Evolutionary conservation across 1,139 yeast genomes (phyloP), one percentile per base, ranked within the genome.

Genomic region (Kodamaea plutei): DNA sequence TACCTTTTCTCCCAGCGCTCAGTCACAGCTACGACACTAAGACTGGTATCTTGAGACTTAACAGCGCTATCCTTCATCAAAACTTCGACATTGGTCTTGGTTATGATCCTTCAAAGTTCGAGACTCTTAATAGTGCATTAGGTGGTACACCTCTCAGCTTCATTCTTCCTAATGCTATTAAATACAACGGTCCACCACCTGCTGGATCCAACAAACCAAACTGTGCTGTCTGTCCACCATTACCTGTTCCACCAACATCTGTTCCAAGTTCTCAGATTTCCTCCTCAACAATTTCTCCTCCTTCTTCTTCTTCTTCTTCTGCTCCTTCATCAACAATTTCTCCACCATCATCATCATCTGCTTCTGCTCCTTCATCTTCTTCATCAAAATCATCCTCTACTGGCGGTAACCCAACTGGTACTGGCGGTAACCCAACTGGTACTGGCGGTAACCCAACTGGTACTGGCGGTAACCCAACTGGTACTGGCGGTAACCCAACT

Each of bases 11-110:
- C 17, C 39, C 55, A 26, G 36, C 34, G 21, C 16, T 24, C 4
- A 20, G 35, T 7, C 39, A 17, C 31, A 10, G 11, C 10, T 50
- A 47, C 28, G 28, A 38, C 20, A 20, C 40, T 2, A 20, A 27
- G 2, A 36, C 40, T 5, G 58, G 56, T 33, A 37, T 44, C 18
- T 45, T 47, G 37, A 38, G 40, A 8, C 32, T 46, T 19, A 17
- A 15, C 33, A 20, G 37, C 11, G 29, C 25, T 2, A n/a, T 33
- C 9, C 19, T 29, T 5, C 11, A 25, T 6, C 40, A 39, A 10
- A 17, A 33, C 2, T 50, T 45, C 35, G 37, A 35, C 6, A 52
- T 52, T 31, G 58, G 58, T 33, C 15, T 37, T 6, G 57, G 56
- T 6, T 52, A 52, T 32, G 39, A 40, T 26, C 24, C 40, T 4